Evolutionary conservation across 2,329 filamentous ascomycete species (phyloP).

Genomic region (Clathrospora elynae): DNA sequence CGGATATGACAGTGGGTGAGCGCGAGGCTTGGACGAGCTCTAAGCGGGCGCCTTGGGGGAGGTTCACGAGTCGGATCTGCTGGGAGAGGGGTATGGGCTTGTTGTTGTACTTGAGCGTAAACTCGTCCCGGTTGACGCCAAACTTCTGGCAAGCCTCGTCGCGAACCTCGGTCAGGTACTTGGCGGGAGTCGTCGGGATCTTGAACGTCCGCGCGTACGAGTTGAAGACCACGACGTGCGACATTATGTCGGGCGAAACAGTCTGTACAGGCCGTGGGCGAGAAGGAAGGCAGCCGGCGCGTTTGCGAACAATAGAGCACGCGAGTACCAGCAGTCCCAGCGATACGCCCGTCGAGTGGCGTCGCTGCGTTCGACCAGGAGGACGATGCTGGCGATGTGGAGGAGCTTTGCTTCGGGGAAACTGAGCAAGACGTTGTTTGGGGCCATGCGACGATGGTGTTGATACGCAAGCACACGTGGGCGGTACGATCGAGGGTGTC

Average conservation of each 20-base stretch:
- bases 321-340: conserved; percentile 37
- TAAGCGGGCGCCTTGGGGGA: conserved; percentile 84
- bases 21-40: conserved; percentile 88
- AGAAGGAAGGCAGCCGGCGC: conserved; percentile 31
- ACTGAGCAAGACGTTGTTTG: conserved; percentile 38
- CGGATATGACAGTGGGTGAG: conserved; percentile 81
- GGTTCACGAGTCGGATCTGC: conserved; percentile 80
- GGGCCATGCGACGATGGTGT: conserved; percentile 39
- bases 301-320: conserved; percentile 32
- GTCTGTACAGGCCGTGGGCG: conserved; percentile 33
- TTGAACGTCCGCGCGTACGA: conserved; percentile 75
- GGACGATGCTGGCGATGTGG: conserved; percentile 37
- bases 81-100: conserved; percentile 85
- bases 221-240: conserved; percentile 87
- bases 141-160: conserved; percentile 87
- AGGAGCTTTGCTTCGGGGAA: conserved; percentile 42
- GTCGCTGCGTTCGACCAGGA: conserved; percentile 38
- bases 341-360: conserved; percentile 30
- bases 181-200: conserved; percentile 82
- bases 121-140: conserved; percentile 72
- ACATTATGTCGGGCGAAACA: conserved; percentile 69
- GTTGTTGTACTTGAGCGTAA: conserved; percentile 84
- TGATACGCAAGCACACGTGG: conserved; percentile 11
- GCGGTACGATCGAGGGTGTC: no score
- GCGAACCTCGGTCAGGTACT: conserved; percentile 81